Evolutionary conservation across 2,329 filamentous ascomycete species (phyloP).

Genomic region (Xylariaceae sp.): DNA sequence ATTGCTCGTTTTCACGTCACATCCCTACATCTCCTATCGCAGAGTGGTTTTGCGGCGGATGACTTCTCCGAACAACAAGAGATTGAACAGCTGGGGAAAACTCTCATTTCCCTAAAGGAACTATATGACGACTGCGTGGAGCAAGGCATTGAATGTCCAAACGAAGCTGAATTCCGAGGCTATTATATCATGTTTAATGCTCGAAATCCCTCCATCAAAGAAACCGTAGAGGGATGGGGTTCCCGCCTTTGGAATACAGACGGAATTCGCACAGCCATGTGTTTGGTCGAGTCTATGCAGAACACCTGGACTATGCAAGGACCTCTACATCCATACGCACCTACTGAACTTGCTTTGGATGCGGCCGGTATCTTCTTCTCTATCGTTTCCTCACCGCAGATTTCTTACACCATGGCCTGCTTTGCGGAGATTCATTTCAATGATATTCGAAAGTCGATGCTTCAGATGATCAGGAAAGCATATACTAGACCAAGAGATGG

Average conservation of each 20-base stretch:
- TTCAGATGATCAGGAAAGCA: slow-evolving; percentile 49
- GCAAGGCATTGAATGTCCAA: slow-evolving; percentile 52
- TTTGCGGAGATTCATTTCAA: slow-evolving; percentile 64
- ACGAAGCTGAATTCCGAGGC: slow-evolving; percentile 61
- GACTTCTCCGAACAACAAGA: slow-evolving; percentile 64
- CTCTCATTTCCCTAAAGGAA: slow-evolving; percentile 59
- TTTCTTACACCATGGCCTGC: slow-evolving; percentile 66
- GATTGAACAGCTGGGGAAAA: slow-evolving; percentile 60
- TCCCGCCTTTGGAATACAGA: slow-evolving; percentile 51
- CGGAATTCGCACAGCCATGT: slow-evolving; percentile 56
- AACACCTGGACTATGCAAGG: slow-evolving; percentile 53
- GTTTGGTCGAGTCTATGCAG: slow-evolving; percentile 55
- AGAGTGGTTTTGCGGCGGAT: slow-evolving; percentile 49
- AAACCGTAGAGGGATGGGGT: slow-evolving; percentile 52
- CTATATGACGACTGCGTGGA: slow-evolving; percentile 60
- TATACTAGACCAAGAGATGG: slow-evolving; percentile 52
- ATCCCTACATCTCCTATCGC: slow-evolving; percentile 57
- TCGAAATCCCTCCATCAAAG: slow-evolving; percentile 51
- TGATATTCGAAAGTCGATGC: slow-evolving; percentile 51
- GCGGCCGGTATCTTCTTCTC: slow-evolving; percentile 52
- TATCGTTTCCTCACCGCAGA: slow-evolving; percentile 49
- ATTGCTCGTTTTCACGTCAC: slow-evolving; percentile 63
- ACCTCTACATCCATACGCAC: slow-evolving; percentile 47
- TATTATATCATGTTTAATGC: slow-evolving; percentile 61
- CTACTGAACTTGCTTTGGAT: slow-evolving; percentile 44